These are phyloP conservation scores for Pleomassaria siparia DNA, from an alignment of 2,329 filamentous ascomycete species.

Conservation along the genomic window DNA sequence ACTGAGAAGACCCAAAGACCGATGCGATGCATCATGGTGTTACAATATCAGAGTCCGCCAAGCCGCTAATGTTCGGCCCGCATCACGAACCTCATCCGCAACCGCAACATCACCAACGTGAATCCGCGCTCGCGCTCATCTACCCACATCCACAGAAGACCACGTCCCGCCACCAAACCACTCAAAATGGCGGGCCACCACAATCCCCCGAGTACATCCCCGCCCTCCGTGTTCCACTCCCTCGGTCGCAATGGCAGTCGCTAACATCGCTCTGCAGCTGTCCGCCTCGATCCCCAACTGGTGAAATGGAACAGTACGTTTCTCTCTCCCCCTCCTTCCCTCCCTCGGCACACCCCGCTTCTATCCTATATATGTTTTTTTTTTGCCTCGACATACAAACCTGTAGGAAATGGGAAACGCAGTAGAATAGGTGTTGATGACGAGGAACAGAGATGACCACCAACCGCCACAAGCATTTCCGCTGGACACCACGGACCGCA, in stretches of 20 bases:
- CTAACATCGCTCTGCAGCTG: slow-evolving; percentile 38
- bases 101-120: slow-evolving; percentile 1
- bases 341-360: not conserved
- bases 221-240: not conserved
- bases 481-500: slow-evolving; percentile 84
- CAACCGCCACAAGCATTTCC: slow-evolving; percentile 92
- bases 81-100: slow-evolving; percentile 1
- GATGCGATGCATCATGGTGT: not conserved
- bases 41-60: not conserved
- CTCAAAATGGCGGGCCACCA: slow-evolving; percentile 12
- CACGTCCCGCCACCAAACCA: not conserved
- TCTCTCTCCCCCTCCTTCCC: slow-evolving; percentile 42
- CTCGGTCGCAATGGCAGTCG: slow-evolving; percentile 1
- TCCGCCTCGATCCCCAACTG: slow-evolving; percentile 58
- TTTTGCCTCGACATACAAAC: no score
- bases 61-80: not conserved
- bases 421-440: slow-evolving; percentile 2
- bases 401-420: not conserved
- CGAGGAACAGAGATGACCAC: slow-evolving; percentile 68
- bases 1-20: not conserved
- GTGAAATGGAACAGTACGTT: slow-evolving; percentile 56
- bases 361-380: no score
- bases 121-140: not conserved
- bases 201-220: not conserved
- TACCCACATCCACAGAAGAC: not conserved